Evolutionary conservation across 1,284 basidiomycete species (phyloP), one percentile per base, ranked within the genome.

Genomic region (Rhodotorula sp.): DNA sequence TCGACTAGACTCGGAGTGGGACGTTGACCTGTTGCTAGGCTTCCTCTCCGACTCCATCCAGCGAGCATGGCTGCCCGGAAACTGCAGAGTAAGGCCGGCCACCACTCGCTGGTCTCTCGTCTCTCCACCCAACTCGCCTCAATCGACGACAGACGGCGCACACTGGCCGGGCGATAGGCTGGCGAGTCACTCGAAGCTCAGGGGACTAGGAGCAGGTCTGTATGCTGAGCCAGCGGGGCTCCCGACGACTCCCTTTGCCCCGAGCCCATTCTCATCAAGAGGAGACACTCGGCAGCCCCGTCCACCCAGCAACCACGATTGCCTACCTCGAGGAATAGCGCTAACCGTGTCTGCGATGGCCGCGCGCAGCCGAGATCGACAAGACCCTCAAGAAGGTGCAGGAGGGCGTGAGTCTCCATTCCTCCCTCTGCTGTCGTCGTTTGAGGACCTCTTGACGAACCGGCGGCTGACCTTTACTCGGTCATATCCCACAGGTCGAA

Each of bases 311-410:
- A 37, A 29, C n/a, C 8, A 22, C 30, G 18, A 53, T 46, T n/a
- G 24, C 26, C 37, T 4, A 51, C 57, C 6, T 49, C 15, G 26
- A n/a, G 24, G n/a, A 22, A 8, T 12, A 59, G n/a, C 1, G 20
- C 17, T 14, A 30, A 51, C 46, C 33, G 18, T 26, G 8, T 20
- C 12, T 29, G n/a, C 22, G n/a, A 44, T 46, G 33, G 6, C n/a
- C 14, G 29, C 15, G 14, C 42, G 26, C 81, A 96, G 93, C 91
- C 82, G 94, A 97, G 83, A 95, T 97, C 77, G 94, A 96, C 86
- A 88, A 91, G 80, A 96, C 93, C 66, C 85, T 96, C 79, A 97
- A 97, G 85, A 93, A 92, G 84, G 93, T 97, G 77, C 79, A 88
- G 49, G 91, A 94, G 82, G 94, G 94, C 74, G 92, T 74, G 44